Evolutionary conservation across 441 rosid species (phyloP).

Genomic region (Eutrema salsugineum): DNA sequence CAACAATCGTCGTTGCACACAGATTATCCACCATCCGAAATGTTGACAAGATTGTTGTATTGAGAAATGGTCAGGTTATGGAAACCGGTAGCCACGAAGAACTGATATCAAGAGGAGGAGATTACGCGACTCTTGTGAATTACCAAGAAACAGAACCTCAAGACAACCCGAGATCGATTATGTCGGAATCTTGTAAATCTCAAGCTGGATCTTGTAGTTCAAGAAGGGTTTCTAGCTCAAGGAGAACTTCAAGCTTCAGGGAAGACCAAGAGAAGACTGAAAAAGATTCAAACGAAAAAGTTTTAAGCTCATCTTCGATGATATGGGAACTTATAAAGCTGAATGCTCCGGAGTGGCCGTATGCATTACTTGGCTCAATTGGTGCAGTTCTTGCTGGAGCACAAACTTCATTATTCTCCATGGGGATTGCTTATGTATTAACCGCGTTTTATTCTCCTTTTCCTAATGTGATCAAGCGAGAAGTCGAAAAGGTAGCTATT

Average conservation of each 20-base stretch:
- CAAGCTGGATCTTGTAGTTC: slow-evolving; percentile 16
- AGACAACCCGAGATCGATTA: slow-evolving; percentile 33
- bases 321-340: slow-evolving; percentile 60
- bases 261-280: slow-evolving; percentile 30
- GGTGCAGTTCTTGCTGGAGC: slow-evolving; percentile 75
- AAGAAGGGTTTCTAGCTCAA: slow-evolving; percentile 21
- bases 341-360: slow-evolving; percentile 84
- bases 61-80: slow-evolving; percentile 63
- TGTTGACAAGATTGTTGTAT: slow-evolving; percentile 60
- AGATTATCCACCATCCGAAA: slow-evolving; percentile 67
- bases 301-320: slow-evolving; percentile 30
- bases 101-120: slow-evolving; percentile 59
- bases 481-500: slow-evolving; percentile 42
- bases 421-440: slow-evolving; percentile 63
- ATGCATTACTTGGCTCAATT: slow-evolving; percentile 71
- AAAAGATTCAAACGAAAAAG: slow-evolving; percentile 11
- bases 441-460: slow-evolving; percentile 59
- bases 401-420: slow-evolving; percentile 68
- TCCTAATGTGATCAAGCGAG: slow-evolving; percentile 40
- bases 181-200: slow-evolving; percentile 32
- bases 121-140: slow-evolving; percentile 58
- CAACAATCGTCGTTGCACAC: slow-evolving; percentile 72
- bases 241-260: slow-evolving; percentile 30
- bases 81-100: slow-evolving; percentile 69
- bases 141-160: slow-evolving; percentile 47